A percentile compares a stretch with the other conserved stretches of the same genome.
Conservation (phyloP, 345 rosid species). For the Eucalyptus regnans region DNA sequence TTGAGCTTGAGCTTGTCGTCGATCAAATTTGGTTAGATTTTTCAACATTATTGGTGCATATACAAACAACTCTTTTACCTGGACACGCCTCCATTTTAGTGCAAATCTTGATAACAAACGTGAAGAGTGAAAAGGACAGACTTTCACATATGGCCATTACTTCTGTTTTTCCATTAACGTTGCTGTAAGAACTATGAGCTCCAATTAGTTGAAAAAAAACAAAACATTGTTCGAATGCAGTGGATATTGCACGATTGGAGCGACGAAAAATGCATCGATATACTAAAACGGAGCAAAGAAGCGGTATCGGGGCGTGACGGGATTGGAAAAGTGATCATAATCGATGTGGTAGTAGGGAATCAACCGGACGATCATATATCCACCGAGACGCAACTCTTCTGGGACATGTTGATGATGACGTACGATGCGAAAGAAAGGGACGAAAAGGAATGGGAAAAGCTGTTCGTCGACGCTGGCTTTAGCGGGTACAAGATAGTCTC, state of each 20-base stretch:
- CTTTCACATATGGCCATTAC: not conserved
- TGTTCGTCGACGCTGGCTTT: conserved; percentile 15
- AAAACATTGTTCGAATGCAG: not conserved
- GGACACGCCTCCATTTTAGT: not conserved
- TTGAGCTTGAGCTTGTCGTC: too few species aligned
- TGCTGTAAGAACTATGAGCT: not conserved
- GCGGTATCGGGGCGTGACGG: not conserved
- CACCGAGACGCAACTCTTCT: not conserved
- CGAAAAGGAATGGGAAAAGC: conserved; percentile 15
- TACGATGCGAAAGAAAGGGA: conserved; percentile 3
- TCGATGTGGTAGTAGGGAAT: not conserved
- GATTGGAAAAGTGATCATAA: not conserved
- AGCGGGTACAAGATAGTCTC: conserved; percentile 8
- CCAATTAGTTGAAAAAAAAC: not conserved
- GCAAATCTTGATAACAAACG: not conserved
- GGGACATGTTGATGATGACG: conserved; percentile 4
- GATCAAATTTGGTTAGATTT: not conserved
- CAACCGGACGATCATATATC: not conserved
- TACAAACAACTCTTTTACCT: not conserved
- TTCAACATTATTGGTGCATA: not conserved
- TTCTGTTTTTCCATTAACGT: not conserved
- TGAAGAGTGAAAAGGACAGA: not conserved
- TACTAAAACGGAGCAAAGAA: not conserved
- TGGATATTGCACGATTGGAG: not conserved
- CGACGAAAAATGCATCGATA: not conserved